phyloP scores from a whole-genome alignment of 1,284 basidiomycete species.

The Ustilago trichophora region DNA sequence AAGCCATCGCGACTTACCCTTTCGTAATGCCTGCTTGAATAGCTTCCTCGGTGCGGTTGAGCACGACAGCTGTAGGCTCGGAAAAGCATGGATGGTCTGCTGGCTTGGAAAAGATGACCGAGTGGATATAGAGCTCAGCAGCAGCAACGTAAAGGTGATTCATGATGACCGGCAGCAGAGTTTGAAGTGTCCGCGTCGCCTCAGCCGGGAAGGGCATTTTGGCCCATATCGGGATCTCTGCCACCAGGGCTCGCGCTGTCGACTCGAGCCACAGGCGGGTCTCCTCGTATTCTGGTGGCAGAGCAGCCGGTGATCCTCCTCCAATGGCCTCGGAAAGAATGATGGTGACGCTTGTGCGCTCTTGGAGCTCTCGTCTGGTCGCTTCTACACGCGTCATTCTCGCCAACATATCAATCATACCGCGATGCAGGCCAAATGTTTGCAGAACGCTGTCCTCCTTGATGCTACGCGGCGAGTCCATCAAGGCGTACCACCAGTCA shows the following conservation, averaged over 20 bases:
- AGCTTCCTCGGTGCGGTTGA: slow-evolving; percentile 35
- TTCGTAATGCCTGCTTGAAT: slow-evolving; percentile 38
- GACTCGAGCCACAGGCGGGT: slow-evolving; percentile 40
- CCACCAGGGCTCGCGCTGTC: slow-evolving; percentile 31
- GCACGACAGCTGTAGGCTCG: slow-evolving; percentile 30
- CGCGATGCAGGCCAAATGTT: slow-evolving; percentile 39
- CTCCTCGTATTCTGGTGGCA: slow-evolving; percentile 43
- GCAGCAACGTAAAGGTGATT: slow-evolving; percentile 42
- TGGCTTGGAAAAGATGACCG: slow-evolving; percentile 43
- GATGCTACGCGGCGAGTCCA: slow-evolving; percentile 40
- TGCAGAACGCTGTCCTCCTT: slow-evolving; percentile 42
- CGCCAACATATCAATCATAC: slow-evolving; percentile 45
- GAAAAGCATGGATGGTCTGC: slow-evolving; percentile 37
- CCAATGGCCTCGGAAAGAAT: slow-evolving; percentile 32
- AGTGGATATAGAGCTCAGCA: slow-evolving; percentile 44
- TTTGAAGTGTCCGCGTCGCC: slow-evolving; percentile 25
- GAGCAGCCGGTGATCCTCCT: slow-evolving; percentile 18
- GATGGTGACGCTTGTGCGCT: slow-evolving; percentile 31
- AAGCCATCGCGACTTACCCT: slow-evolving; percentile 12
- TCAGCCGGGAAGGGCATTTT: slow-evolving; percentile 36
- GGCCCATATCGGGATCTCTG: slow-evolving; percentile 41
- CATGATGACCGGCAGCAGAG: slow-evolving; percentile 33
- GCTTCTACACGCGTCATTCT: slow-evolving; percentile 42
- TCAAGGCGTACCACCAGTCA: slow-evolving; percentile 44
- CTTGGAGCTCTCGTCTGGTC: slow-evolving; percentile 33